Base-by-base conservation (phyloP, 192 early-diverging fungal species). In the Backusella psychrophila region DNA sequence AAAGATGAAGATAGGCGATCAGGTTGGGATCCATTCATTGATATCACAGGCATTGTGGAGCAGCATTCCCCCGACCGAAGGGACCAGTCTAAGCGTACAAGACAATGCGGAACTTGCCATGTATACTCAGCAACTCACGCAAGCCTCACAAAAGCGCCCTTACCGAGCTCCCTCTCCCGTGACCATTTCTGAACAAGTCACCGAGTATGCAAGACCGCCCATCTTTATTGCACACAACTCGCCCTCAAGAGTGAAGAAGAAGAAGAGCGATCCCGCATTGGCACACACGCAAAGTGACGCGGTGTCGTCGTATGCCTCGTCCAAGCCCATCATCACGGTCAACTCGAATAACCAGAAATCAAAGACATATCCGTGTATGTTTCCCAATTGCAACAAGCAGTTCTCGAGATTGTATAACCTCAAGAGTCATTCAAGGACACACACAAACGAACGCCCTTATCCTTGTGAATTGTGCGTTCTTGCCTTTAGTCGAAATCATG, bases 321-420 rank as follows among this genome's bases (percentile, higher is more conserved):
- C 82, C 26, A 66, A 77, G 65, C 78, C 82, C 33, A 66, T 81
- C n/a, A 78, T 77, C 39, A 72, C 80, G 4, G 49, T 73, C 23
- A 63, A 63, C 6, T 29, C 73, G 34, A 78, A 82, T 39, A 80
- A 85, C 23, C 71, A 78, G 34, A 70, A 71, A 23, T 74, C 81
- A 66, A 77, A 77, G 21, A 66, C 80, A n/a, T 74, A 85, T 72
- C 79, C 85, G 14, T 93, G 90, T 75, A 85, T 85, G 14, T 91
- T 90, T 70, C 93, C 94, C 1, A 86, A 89, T n/a, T 98, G 97
- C 83, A 84, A 88, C 77, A 96, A 94, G 77, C 83, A 86, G 17
- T 98, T 98, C 79, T 92, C 93, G 4, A 87, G 96, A 52, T 87
- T 89, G 42, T 98, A 95, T 78, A 98, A 97, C 83, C 84, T 98